Evolutionary conservation across 2,329 filamentous ascomycete genomes (phyloP), one percentile per base, ranked within the genome.

Genomic region (Trichoderma breve): DNA sequence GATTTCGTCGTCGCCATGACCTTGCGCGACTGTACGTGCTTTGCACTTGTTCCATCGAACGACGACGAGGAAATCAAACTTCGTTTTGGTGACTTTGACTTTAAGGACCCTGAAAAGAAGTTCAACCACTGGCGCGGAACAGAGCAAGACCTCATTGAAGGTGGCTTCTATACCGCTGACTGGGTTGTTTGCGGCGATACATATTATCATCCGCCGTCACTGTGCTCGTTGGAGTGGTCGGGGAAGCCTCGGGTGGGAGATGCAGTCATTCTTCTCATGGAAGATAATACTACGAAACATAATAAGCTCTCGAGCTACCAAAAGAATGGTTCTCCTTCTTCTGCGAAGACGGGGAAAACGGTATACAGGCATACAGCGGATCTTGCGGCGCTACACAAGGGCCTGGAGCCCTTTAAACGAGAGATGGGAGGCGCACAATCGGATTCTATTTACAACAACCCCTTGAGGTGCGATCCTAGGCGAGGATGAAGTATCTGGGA

Each of bases 11-110:
- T 93, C 7, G 92, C 92, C 71, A 95, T 95, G 93, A 95, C 93
- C 4, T 80, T 96, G 74, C 85, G 93, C 64, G 93, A 96, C 82
- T 94, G 93, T 79, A 93, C 92, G 4, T 87, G 93, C 76, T 94
- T 91, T 77, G 83, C 93, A 53, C 88, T 89, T 76, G 86, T 94
- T 71, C 81, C 18, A 69, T 74, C 8, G 73, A 76, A 1, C 74
- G 76, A 7, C 78, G 36, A 43, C 21, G 70, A 26, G 8, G 69
- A 79, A 1, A 80, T 90, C 7, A 84, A 88, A 70, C 85, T 89
- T 57, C 88, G 91, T 69, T 85, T 96, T 11, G 92, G 91, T 1
- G 93, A 96, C 78, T 85, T 95, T 57, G 93, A 96, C 81, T 86
- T 92, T 77, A 96, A 96, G 83, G 91, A 90, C 71, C 86, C 87